Percentiles rank a stretch among this genome's conserved stretches.
Conservation (phyloP, 768 basidiomycete species). For the Boletellus sp. region DNA sequence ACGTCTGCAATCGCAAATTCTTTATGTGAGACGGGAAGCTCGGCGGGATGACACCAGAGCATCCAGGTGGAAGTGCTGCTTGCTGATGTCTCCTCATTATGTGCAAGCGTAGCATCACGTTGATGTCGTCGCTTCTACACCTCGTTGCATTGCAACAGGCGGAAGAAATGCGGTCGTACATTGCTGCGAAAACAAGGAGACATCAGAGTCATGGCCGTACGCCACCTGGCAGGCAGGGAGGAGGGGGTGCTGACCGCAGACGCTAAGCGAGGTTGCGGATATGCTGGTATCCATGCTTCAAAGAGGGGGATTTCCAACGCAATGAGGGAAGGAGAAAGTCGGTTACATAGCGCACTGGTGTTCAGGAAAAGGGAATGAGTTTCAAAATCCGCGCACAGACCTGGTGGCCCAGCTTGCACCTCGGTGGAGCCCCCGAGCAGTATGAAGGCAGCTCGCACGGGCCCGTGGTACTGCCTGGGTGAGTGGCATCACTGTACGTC, state of each 20-base stretch:
- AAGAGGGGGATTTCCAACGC: constrained; percentile 15
- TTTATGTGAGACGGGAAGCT: constrained; percentile 17
- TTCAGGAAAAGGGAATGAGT: constrained; percentile 5
- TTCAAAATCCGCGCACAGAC: constrained; percentile 13
- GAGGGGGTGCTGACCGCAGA: constrained; percentile 23
- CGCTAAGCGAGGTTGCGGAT: constrained; percentile 26
- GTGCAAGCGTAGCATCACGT: constrained; percentile 25
- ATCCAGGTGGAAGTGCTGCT: constrained; percentile 18
- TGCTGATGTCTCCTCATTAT: constrained; percentile 22
- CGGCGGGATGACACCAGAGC: constrained; percentile 9
- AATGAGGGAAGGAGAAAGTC: constrained; percentile 3
- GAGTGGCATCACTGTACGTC: neutral
- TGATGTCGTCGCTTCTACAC: constrained; percentile 27
- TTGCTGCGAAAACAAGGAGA: constrained; percentile 21
- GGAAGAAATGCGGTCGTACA: constrained; percentile 22
- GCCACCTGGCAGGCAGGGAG: constrained; percentile 29
- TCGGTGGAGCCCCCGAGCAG: neutral
- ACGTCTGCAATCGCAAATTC: constrained; percentile 21
- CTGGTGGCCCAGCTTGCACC: neutral
- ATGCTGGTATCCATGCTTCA: constrained; percentile 19
- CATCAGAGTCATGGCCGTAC: constrained; percentile 17
- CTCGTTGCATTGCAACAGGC: constrained; percentile 21
- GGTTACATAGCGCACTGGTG: constrained; percentile 4
- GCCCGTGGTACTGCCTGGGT: constrained; percentile 5
- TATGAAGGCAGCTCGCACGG: neutral